Conservation (phyloP, 2,329 filamentous ascomycete species). For the Chalara sp. region DNA sequence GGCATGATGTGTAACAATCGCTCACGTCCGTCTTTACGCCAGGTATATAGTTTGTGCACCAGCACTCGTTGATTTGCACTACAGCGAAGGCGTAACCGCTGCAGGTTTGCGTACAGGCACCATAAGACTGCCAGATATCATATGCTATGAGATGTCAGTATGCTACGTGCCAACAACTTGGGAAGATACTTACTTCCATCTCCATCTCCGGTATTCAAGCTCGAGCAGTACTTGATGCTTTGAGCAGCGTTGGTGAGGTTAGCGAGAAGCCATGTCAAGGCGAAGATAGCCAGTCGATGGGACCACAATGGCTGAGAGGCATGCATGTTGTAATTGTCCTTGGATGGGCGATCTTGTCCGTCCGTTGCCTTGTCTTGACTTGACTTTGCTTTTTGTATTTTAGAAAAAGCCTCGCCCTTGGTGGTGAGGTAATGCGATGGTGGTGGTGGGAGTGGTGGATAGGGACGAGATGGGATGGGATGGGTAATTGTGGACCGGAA, state of each 20-base stretch:
- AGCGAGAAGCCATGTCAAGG: background rate
- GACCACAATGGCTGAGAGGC: background rate
- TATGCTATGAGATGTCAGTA: conserved; percentile 33
- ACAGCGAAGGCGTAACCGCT: conserved; percentile 59
- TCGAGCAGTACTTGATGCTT: background rate
- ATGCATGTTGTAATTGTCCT: background rate
- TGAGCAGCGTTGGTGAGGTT: background rate
- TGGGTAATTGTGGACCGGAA: background rate
- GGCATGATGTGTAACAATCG: conserved; percentile 53
- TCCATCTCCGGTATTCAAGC: background rate
- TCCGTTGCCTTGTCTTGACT: no score
- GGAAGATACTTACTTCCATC: background rate
- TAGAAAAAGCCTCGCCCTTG: no score
- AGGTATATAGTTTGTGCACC: conserved; percentile 68
- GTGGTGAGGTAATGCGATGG: no score
- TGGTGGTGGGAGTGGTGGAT: no score
- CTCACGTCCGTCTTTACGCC: conserved; percentile 29
- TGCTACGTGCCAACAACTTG: background rate
- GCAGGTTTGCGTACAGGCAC: conserved; percentile 59
- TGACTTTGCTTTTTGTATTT: no score
- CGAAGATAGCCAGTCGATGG: background rate
- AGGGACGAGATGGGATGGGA: no score
- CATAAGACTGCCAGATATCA: conserved; percentile 60
- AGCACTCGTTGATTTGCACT: conserved; percentile 58
- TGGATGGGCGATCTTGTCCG: no score